phyloP scores from a whole-genome alignment of 2,329 filamentous ascomycete genomes.

The Penicillium brasilianum region DNA sequence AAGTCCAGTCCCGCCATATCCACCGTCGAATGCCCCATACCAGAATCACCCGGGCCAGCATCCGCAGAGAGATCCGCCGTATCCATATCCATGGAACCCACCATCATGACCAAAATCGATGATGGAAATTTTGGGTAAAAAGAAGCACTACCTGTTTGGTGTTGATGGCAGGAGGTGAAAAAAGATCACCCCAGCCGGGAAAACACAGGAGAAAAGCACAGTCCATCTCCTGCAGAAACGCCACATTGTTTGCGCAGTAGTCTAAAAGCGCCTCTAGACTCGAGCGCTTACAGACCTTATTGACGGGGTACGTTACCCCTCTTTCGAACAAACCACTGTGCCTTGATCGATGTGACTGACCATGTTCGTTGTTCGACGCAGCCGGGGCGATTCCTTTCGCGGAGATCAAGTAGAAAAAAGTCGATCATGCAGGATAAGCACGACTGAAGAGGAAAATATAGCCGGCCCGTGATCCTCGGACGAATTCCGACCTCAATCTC shows the following conservation, averaged over 20 bases:
- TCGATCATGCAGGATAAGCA: slow-evolving; percentile 7
- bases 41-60: slow-evolving; percentile 6
- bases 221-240: neutral
- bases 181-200: neutral
- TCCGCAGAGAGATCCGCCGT: slow-evolving; percentile 21
- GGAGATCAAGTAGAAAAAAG: neutral
- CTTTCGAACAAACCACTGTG: too few species aligned
- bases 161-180: neutral
- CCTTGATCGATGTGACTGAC: neutral
- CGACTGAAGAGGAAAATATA: slow-evolving; percentile 4
- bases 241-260: neutral
- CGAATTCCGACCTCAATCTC: neutral
- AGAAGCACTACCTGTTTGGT: neutral
- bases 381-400: neutral
- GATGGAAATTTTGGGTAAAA: neutral
- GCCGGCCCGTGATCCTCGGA: neutral
- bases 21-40: slow-evolving; percentile 14
- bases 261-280: neutral
- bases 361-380: neutral
- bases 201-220: neutral
- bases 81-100: slow-evolving; percentile 23
- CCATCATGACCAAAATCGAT: slow-evolving; percentile 13
- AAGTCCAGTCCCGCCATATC: slow-evolving; percentile 16
- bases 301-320: neutral
- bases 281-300: neutral